These are phyloP conservation scores for Waltiozyma sp. DNA, from an alignment of 1,139 yeast species.

Conservation along the genomic window DNA sequence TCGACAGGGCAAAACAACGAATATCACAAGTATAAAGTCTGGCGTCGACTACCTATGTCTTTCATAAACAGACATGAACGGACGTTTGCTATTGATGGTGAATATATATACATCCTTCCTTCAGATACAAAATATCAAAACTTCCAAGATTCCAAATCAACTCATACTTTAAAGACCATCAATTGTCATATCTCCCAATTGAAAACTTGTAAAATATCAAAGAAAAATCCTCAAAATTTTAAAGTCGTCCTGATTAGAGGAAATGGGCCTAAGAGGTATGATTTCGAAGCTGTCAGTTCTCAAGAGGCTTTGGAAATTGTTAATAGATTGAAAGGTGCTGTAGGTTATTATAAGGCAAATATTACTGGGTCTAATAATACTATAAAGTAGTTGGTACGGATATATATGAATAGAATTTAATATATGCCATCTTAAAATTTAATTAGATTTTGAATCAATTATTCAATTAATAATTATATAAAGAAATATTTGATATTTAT, in stretches of 20 bases:
- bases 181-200: slow-evolving; percentile 83
- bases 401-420: too few relatives aligned
- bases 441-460: too few relatives aligned
- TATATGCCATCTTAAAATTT: too few relatives aligned
- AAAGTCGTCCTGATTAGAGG: slow-evolving; percentile 71
- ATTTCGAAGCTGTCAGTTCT: slow-evolving; percentile 62
- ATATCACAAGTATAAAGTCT: slow-evolving; percentile 57
- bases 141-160: slow-evolving; percentile 26
- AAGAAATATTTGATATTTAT: too few relatives aligned
- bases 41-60: slow-evolving; percentile 81
- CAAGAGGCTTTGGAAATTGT: slow-evolving; percentile 69
- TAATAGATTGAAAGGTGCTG: slow-evolving; percentile 44
- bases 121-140: slow-evolving; percentile 37
- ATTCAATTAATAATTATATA: too few relatives aligned
- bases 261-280: slow-evolving; percentile 65
- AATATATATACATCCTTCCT: slow-evolving; percentile 82
- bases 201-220: slow-evolving; percentile 62
- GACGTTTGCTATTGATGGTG: slow-evolving; percentile 84
- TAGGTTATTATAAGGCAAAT: slow-evolving; percentile 32
- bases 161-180: slow-evolving; percentile 67
- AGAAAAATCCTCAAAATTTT: slow-evolving; percentile 69
- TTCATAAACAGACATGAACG: slow-evolving; percentile 75
- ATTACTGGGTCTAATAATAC: too few relatives aligned
- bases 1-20: slow-evolving; percentile 17
- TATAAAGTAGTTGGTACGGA: too few relatives aligned